Evolutionary conservation across 164 flowering plant species (phyloP), one percentile per base, ranked within the genome.

Genomic region (Kingdonia uniflora): DNA sequence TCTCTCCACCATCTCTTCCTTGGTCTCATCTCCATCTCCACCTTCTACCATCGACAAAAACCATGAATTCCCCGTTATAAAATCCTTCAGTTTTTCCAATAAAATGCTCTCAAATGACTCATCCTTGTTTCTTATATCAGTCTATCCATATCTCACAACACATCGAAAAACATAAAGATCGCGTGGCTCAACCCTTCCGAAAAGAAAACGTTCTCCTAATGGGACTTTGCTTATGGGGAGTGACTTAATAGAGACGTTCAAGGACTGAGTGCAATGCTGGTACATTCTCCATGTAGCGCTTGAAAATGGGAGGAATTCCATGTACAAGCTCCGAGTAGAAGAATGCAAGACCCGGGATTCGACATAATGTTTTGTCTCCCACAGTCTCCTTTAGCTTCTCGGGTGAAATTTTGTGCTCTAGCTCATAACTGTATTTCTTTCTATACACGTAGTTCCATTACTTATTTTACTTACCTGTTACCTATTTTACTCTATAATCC

Each of bases 241-340:
- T 0, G 49, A 39, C 52, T 68, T 68, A 19, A 68, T 59, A 1
- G 68, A 61, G 42, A 65, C 73, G 14, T 1, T 67, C 59, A 12
- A 67, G 43, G 16, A 67, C 57, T 0, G 64, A 49, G 23, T 67
- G 67, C 42, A 71, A n/a, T 13, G 69, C 45, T 0, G 69, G 42
- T 11, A 71, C 52, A 33, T 64, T 64, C 13, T 25, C 22, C 0
- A 60, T 19, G 17, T 64, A 71, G 23, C 64, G 68, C 19, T 44
- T 54, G 67, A 71, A 68, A 10, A 71, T 68, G 0, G 72, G 72
- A 1, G 72, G 52, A 17, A 72, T n/a, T n/a, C n/a, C n/a, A n/a
- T n/a, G n/a, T n/a, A n/a, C n/a, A n/a, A n/a, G n/a, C n/a, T n/a
- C n/a, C 2, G 71, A 53, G 49, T 72, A 66, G 25, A 72, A 63